A percentile compares a stretch with the other conserved stretches of the same genome.
These are phyloP conservation scores for Saccharum hybrid DNA, from an alignment of 202 grass and related monocot genomes.

Conservation along the genomic window DNA sequence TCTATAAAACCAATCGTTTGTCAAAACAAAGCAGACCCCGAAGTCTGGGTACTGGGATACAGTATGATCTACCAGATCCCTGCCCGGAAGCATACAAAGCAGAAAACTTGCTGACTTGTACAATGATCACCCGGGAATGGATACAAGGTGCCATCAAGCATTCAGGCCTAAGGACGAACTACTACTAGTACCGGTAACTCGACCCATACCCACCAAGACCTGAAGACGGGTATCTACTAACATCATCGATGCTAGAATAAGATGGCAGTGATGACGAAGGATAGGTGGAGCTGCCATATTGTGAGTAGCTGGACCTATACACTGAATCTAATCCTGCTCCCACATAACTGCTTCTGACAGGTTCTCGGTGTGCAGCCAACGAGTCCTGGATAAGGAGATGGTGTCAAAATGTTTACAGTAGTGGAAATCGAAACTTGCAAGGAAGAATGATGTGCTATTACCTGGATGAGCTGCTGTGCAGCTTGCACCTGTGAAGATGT, in stretches of 20 bases:
- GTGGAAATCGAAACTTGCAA: background rate
- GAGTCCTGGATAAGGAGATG: slow-evolving; percentile 60
- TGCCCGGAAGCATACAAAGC: slow-evolving; percentile 19
- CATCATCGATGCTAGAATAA: slow-evolving; percentile 64
- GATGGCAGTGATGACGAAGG: slow-evolving; percentile 58
- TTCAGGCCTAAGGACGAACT: slow-evolving; percentile 7
- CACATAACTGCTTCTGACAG: slow-evolving; percentile 64
- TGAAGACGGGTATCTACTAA: slow-evolving; percentile 61
- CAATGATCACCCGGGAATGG: slow-evolving; percentile 5
- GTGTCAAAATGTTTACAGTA: slow-evolving; percentile 18
- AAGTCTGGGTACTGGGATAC: slow-evolving; percentile 27
- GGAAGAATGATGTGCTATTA: slow-evolving; percentile 30
- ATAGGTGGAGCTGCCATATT: slow-evolving; percentile 67
- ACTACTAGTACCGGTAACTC: slow-evolving; percentile 56
- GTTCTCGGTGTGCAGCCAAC: slow-evolving; percentile 77
- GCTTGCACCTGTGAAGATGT: slow-evolving; percentile 82
- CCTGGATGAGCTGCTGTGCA: slow-evolving; percentile 93
- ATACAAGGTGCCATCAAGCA: slow-evolving; percentile 21
- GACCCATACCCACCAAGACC: slow-evolving; percentile 64
- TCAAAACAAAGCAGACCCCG: slow-evolving; percentile 19
- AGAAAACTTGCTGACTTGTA: slow-evolving; percentile 33
- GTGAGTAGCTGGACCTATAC: slow-evolving; percentile 79
- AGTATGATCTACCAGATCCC: background rate
- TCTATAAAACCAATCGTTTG: slow-evolving; percentile 30
- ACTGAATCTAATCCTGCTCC: slow-evolving; percentile 65